phyloP scores from a whole-genome alignment of 345 rosid genomes.

The Salix udensis region DNA sequence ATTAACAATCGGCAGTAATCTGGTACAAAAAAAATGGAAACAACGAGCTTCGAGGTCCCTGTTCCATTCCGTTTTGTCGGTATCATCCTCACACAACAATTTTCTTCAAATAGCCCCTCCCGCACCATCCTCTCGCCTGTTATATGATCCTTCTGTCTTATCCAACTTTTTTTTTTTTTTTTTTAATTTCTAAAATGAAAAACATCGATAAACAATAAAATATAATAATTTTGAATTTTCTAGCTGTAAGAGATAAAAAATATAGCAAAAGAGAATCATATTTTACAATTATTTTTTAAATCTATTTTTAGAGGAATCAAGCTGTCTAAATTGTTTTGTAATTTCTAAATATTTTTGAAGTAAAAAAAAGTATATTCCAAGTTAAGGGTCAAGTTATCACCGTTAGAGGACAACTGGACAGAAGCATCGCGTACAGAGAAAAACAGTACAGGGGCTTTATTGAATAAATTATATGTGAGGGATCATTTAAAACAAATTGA shows the following conservation, averaged over 20 bases:
- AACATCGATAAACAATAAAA: too few species aligned
- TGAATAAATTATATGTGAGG: background rate
- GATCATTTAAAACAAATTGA: background rate
- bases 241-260: too few species aligned
- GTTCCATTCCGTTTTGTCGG: background rate
- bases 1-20: background rate
- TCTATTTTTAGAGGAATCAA: too few species aligned
- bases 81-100: background rate
- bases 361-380: background rate
- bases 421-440: background rate
- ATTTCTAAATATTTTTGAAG: background rate
- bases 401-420: background rate
- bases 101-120: background rate
- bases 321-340: too few species aligned
- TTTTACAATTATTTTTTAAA: too few species aligned
- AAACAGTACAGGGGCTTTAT: background rate
- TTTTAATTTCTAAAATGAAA: too few species aligned
- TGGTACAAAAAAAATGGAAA: background rate
- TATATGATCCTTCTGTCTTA: too few species aligned
- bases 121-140: background rate
- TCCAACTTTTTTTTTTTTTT: too few species aligned
- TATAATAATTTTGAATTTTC: too few species aligned
- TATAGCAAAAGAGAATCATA: too few species aligned
- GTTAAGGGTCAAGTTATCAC: background rate
- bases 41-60: background rate